phyloP scores from a whole-genome alignment of 1,139 yeast genomes.

The Candida frijolesensis region DNA sequence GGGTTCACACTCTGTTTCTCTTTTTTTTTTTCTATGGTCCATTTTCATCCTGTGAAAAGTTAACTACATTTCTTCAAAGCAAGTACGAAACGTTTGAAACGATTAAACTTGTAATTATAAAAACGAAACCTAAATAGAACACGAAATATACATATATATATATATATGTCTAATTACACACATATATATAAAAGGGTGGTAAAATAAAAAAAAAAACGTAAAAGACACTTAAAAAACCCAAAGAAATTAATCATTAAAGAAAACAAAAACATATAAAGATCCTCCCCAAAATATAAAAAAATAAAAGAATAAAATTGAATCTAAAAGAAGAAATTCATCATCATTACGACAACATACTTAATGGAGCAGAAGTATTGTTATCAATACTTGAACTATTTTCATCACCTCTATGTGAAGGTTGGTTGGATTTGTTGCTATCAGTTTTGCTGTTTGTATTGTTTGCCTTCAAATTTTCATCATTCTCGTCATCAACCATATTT shows the following conservation, averaged over 20 bases:
- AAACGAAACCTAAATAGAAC: too few relatives aligned
- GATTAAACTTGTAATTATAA: too few relatives aligned
- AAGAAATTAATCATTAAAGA: not conserved
- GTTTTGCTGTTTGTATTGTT: constrained; percentile 4
- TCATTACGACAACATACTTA: constrained; percentile 15
- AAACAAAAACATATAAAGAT: not conserved
- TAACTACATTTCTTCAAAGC: not conserved
- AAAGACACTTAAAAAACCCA: not conserved
- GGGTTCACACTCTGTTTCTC: not conserved
- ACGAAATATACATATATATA: not conserved
- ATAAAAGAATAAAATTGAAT: not conserved
- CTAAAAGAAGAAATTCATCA: constrained; percentile 1
- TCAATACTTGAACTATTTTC: constrained; percentile 9
- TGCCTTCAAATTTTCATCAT: constrained; percentile 2
- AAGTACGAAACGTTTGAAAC: too few relatives aligned
- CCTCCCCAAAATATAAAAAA: not conserved
- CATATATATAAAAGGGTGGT: not conserved
- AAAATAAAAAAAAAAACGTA: not conserved
- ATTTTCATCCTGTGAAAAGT: not conserved
- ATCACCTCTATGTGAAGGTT: constrained; percentile 4
- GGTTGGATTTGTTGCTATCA: not conserved
- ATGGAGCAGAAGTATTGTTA: constrained; percentile 14
- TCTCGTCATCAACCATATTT: constrained; percentile 7
- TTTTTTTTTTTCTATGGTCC: not conserved
- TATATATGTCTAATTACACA: not conserved